These are phyloP conservation scores for Aspergillus terreus DNA, from an alignment of 2,329 filamentous ascomycete genomes.

Conservation along the genomic window DNA sequence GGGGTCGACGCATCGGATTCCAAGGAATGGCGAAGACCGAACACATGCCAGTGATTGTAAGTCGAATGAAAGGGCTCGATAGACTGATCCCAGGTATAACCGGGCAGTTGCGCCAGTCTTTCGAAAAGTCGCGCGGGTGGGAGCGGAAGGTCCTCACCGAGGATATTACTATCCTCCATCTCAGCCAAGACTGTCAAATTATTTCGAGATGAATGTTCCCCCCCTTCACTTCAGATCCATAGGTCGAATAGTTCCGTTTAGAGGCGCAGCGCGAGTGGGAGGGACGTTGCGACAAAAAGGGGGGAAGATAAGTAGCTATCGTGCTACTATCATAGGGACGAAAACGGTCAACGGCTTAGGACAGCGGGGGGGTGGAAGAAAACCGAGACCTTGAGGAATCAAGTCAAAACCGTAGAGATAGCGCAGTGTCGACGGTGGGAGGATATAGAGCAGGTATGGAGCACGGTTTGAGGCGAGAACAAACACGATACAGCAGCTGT, in stretches of 20 bases:
- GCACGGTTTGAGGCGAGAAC: not conserved
- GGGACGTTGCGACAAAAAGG: constrained; percentile 6
- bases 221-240: constrained; percentile 21
- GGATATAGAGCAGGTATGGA: not conserved
- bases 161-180: constrained; percentile 35
- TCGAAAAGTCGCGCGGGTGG: constrained; percentile 68
- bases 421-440: not conserved
- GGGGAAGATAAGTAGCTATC: constrained; percentile 5
- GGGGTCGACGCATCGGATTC: constrained; percentile 47
- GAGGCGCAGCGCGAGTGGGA: constrained; percentile 6
- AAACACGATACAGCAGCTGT: constrained; percentile 5
- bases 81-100: constrained; percentile 73
- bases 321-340: constrained; percentile 19
- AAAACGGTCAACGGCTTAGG: constrained; percentile 20
- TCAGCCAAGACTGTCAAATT: constrained; percentile 16
- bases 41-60: constrained; percentile 86
- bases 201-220: constrained; percentile 7
- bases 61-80: constrained; percentile 51
- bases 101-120: constrained; percentile 67
- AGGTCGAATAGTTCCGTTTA: constrained; percentile 5
- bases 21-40: constrained; percentile 56
- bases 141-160: constrained; percentile 47
- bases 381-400: constrained; percentile 3
- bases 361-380: constrained; percentile 8
- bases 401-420: not conserved